These are phyloP conservation scores for Eremothecium cymbalariae DNA, from an alignment of 1,139 yeast species.

Conservation along the genomic window DNA sequence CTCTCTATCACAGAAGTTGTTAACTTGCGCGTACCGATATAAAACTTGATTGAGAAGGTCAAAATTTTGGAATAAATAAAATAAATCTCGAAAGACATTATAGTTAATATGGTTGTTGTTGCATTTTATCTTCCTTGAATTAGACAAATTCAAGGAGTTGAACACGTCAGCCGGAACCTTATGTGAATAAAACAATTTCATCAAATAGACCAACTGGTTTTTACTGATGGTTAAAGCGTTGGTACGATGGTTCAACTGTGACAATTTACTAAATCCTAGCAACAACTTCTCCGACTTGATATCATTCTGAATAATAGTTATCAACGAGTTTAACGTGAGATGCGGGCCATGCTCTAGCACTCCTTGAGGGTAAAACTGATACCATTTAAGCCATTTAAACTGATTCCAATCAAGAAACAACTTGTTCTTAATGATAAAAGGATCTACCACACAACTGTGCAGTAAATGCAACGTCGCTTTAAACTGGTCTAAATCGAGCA, in stretches of 20 bases:
- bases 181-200: slow-evolving; percentile 33
- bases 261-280: slow-evolving; percentile 25
- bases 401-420: slow-evolving; percentile 33
- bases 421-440: slow-evolving; percentile 23
- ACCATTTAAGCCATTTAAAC: slow-evolving; percentile 25
- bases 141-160: slow-evolving; percentile 30
- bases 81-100: slow-evolving; percentile 34
- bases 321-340: slow-evolving; percentile 30
- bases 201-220: slow-evolving; percentile 30
- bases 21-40: slow-evolving; percentile 29
- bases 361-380: slow-evolving; percentile 23
- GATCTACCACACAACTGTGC: slow-evolving; percentile 30
- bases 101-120: slow-evolving; percentile 31
- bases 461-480: slow-evolving; percentile 30
- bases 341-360: slow-evolving; percentile 15
- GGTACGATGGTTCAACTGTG: slow-evolving; percentile 23
- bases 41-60: slow-evolving; percentile 35
- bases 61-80: slow-evolving; percentile 34
- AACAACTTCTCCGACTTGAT: slow-evolving; percentile 31
- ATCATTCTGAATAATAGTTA: slow-evolving; percentile 34
- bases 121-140: slow-evolving; percentile 22
- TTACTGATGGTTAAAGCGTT: slow-evolving; percentile 30
- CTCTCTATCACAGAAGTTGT: slow-evolving; percentile 25
- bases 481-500: slow-evolving; percentile 29
- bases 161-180: slow-evolving; percentile 33